phyloP scores from a whole-genome alignment of 495 filamentous ascomycete species.

The Podospora pseudoanserina region DNA sequence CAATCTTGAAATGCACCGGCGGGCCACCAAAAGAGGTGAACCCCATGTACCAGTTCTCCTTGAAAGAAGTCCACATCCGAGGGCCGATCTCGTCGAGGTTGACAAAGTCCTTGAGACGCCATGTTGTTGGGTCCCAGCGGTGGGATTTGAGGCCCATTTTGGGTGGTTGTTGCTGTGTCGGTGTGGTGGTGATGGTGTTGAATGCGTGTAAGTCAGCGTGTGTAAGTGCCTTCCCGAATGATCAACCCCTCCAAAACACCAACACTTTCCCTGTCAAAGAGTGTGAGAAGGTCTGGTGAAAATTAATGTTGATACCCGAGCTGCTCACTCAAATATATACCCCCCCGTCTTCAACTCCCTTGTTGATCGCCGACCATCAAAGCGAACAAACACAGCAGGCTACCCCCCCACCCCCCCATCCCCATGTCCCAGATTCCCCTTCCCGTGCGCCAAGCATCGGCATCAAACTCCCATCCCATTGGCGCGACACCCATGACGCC shows the following conservation, averaged over 20 bases:
- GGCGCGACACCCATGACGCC: neutral
- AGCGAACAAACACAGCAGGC: neutral
- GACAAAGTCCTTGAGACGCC: neutral
- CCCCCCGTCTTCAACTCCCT: no score
- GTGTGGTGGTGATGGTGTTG: neutral
- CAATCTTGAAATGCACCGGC: slow-evolving; percentile 60
- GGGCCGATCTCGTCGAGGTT: neutral
- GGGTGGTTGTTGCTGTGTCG: neutral
- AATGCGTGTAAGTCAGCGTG: neutral
- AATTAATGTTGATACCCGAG: neutral
- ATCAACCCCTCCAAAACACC: neutral
- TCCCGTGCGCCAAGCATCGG: neutral
- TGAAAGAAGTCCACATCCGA: slow-evolving; percentile 33
- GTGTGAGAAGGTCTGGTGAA: neutral
- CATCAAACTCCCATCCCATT: neutral
- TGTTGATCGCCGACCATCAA: neutral
- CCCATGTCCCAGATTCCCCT: no score
- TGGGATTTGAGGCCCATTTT: neutral
- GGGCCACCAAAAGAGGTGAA: slow-evolving; percentile 65
- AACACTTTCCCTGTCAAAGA: neutral
- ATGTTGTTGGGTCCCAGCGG: neutral
- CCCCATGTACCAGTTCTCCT: slow-evolving; percentile 55
- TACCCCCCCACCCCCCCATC: neutral
- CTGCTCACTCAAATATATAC: neutral
- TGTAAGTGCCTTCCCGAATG: neutral